Conservation (phyloP, 495 filamentous ascomycete genomes). For the Hypoxylon perforatum region DNA sequence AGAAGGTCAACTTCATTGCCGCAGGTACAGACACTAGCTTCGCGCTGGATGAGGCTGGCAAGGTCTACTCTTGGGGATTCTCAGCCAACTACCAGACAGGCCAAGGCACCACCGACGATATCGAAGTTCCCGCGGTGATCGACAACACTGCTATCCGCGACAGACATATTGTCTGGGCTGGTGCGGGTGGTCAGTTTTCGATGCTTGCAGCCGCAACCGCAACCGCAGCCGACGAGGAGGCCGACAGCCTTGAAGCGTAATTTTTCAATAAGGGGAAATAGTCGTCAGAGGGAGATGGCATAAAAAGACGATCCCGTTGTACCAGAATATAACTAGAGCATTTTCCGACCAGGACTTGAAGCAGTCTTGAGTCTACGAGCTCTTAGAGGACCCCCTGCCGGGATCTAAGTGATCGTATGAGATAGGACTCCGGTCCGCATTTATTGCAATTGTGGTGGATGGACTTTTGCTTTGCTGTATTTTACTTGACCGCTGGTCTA, state of each 20-base stretch:
- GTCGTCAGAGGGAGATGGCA: neutral
- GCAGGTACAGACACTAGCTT: constrained; percentile 68
- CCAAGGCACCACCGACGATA: constrained; percentile 63
- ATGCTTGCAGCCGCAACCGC: constrained; percentile 57
- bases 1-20: constrained; percentile 48
- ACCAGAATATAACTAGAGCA: constrained; percentile 20
- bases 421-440: neutral
- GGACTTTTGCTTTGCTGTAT: neutral
- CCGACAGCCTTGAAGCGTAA: constrained; percentile 16
- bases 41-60: constrained; percentile 63
- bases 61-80: constrained; percentile 76
- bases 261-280: neutral
- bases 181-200: constrained; percentile 72
- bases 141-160: constrained; percentile 68
- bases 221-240: neutral
- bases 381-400: constrained; percentile 7
- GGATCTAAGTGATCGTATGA: neutral
- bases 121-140: constrained; percentile 65
- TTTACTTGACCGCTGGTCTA: neutral
- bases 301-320: constrained; percentile 1
- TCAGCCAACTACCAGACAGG: constrained; percentile 74
- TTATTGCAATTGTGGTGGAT: neutral
- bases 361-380: neutral
- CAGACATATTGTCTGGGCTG: constrained; percentile 64
- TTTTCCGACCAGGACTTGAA: constrained; percentile 1